phyloP scores from a whole-genome alignment of 2,329 filamentous ascomycete genomes.

The Fusarium gaditjirri region DNA sequence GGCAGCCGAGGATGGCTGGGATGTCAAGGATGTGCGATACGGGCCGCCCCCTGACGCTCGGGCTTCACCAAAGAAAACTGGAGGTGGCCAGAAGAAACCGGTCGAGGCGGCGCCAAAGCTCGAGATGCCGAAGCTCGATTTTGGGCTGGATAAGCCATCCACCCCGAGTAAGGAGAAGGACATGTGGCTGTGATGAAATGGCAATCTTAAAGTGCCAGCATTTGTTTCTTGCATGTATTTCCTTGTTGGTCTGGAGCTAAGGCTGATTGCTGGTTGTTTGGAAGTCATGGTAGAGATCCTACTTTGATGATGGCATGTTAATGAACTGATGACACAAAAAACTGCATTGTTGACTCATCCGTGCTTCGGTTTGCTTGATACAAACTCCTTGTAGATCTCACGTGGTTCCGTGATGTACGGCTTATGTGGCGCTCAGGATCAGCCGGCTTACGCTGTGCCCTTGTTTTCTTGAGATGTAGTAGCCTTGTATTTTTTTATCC shows the following conservation, averaged over 20 bases:
- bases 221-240: slow-evolving; percentile 38
- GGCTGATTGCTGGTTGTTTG: slow-evolving; percentile 44
- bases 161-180: slow-evolving; percentile 47
- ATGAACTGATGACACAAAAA: slow-evolving; percentile 53
- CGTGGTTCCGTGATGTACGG: slow-evolving; percentile 1
- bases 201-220: slow-evolving; percentile 25
- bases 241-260: slow-evolving; percentile 38
- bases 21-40: slow-evolving; percentile 81
- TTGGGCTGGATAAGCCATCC: slow-evolving; percentile 53
- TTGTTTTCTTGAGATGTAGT: not conserved
- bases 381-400: slow-evolving; percentile 17
- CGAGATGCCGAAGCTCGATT: slow-evolving; percentile 68
- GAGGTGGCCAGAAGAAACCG: slow-evolving; percentile 58
- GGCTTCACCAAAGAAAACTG: slow-evolving; percentile 48
- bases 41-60: slow-evolving; percentile 62
- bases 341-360: slow-evolving; percentile 31
- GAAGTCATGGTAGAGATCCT: slow-evolving; percentile 44
- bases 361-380: slow-evolving; percentile 20
- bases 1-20: slow-evolving; percentile 88
- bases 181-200: slow-evolving; percentile 45
- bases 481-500: not conserved
- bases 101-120: slow-evolving; percentile 69
- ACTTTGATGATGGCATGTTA: slow-evolving; percentile 51
- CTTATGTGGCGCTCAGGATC: not conserved
- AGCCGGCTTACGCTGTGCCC: not conserved